Evolutionary conservation across 2,329 filamentous ascomycete species (phyloP).

Genomic region (Coniochaeta sp.): DNA sequence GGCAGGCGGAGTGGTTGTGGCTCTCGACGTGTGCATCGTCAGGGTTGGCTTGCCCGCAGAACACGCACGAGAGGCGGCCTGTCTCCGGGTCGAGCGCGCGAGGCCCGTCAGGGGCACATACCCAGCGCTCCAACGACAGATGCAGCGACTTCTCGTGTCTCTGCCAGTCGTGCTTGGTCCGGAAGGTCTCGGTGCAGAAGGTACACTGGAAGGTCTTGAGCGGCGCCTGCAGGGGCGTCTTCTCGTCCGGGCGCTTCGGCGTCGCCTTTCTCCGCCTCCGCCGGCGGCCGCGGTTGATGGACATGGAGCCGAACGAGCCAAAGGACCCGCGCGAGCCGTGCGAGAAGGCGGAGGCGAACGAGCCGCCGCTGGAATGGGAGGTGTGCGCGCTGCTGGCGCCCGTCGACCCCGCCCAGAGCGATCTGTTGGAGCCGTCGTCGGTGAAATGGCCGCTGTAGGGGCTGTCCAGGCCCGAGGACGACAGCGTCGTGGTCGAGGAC

Average conservation of each 20-base stretch:
- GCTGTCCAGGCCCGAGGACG: conserved; percentile 46
- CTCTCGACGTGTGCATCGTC: conserved; percentile 47
- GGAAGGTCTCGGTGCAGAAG: conserved; percentile 61
- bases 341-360: conserved; percentile 52
- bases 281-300: conserved; percentile 31
- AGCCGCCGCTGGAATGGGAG: conserved; percentile 51
- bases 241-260: conserved; percentile 28
- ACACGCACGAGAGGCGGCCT: conserved; percentile 50
- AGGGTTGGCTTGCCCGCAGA: conserved; percentile 50
- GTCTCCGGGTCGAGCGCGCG: conserved; percentile 50
- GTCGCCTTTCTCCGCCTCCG: conserved; percentile 41
- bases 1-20: conserved; percentile 57
- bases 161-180: conserved; percentile 64
- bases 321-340: conserved; percentile 51
- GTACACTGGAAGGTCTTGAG: conserved; percentile 58
- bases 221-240: conserved; percentile 28
- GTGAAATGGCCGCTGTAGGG: conserved; percentile 50
- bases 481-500: conserved; percentile 41
- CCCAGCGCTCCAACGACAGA: conserved; percentile 58
- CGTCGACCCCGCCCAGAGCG: conserved; percentile 52
- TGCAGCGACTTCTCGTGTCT: conserved; percentile 63
- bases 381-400: conserved; percentile 50
- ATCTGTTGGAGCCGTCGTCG: conserved; percentile 53
- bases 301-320: conserved; percentile 37
- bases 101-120: conserved; percentile 52